Conservation (phyloP, 2,329 filamentous ascomycete species). For the Didymella pinodella region DNA sequence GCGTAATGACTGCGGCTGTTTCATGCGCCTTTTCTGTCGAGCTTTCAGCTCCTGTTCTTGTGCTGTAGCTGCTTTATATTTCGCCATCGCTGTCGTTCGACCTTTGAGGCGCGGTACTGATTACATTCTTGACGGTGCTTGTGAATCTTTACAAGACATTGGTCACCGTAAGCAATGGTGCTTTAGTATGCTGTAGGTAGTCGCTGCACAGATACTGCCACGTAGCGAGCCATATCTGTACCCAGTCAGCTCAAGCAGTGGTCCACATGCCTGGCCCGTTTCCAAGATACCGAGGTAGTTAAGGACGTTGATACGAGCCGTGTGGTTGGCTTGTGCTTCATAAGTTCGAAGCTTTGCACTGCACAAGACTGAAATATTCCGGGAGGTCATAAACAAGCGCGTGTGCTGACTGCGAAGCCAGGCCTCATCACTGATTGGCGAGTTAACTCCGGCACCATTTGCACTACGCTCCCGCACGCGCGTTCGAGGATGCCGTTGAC, state of each 20-base stretch:
- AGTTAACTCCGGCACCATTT: neutral
- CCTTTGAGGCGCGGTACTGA: too few relatives aligned
- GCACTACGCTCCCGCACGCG: neutral
- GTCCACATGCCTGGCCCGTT: neutral
- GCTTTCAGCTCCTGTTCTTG: too few relatives aligned
- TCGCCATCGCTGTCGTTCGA: neutral
- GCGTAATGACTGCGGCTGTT: too few relatives aligned
- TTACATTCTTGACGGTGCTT: too few relatives aligned
- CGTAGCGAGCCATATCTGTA: neutral
- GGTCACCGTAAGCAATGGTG: neutral
- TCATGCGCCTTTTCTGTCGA: too few relatives aligned
- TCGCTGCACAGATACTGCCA: neutral
- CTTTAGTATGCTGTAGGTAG: neutral
- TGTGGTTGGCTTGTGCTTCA: neutral
- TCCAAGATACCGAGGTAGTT: neutral
- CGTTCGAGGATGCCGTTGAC: neutral
- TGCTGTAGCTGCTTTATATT: neutral
- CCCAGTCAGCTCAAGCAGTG: neutral
- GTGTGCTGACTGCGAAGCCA: neutral
- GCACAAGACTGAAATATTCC: neutral
- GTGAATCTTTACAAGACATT: neutral
- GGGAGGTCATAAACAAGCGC: neutral
- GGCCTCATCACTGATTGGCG: neutral
- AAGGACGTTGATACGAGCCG: neutral
- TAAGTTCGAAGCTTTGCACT: neutral